These are phyloP conservation scores for Pyrenula massariospora DNA, from an alignment of 495 filamentous ascomycete genomes.

Conservation along the genomic window DNA sequence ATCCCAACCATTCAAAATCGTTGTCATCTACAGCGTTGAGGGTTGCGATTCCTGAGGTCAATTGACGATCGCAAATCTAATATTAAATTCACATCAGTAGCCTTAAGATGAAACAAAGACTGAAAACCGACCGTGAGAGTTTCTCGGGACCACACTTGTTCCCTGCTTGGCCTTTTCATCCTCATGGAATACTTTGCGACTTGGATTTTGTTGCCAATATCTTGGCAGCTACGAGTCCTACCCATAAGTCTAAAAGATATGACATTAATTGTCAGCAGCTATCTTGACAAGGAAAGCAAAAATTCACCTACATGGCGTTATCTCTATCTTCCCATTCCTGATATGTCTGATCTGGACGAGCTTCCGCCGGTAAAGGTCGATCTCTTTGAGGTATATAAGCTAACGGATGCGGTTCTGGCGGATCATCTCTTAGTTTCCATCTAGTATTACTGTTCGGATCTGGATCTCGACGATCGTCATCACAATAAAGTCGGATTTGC, in stretches of 20 bases:
- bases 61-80: too few species aligned
- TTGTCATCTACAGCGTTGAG: too few species aligned
- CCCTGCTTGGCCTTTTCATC: too few species aligned
- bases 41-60: too few species aligned
- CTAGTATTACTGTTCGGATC: background rate
- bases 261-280: background rate
- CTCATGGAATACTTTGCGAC: too few species aligned
- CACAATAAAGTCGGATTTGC: background rate
- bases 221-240: background rate
- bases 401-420: background rate
- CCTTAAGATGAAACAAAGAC: too few species aligned
- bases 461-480: background rate
- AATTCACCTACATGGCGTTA: background rate
- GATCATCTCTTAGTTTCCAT: background rate
- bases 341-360: background rate
- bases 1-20: too few species aligned
- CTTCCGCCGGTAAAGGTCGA: background rate
- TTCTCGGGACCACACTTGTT: too few species aligned
- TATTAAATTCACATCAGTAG: too few species aligned
- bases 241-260: background rate
- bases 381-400: background rate
- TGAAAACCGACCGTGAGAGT: too few species aligned
- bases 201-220: too few species aligned
- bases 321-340: background rate
- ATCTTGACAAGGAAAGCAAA: background rate